phyloP scores from a whole-genome alignment of 192 early-diverging fungal species.

The Backusella mclennaniae region DNA sequence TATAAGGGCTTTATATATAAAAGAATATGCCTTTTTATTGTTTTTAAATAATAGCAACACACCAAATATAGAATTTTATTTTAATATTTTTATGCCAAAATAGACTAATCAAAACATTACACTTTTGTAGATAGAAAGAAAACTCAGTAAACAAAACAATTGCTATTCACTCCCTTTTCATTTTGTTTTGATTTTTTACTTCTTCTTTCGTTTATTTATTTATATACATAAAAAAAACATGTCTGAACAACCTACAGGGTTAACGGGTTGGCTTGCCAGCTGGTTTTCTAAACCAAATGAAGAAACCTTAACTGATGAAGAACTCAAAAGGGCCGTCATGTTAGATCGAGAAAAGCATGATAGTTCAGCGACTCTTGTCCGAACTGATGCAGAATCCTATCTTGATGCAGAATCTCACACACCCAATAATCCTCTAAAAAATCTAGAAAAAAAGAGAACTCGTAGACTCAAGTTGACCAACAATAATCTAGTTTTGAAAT shows the following conservation, averaged over 20 bases:
- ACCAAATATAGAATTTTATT: neutral
- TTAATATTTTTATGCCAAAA: neutral
- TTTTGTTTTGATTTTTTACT: neutral
- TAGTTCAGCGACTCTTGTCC: neutral
- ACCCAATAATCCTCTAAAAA: neutral
- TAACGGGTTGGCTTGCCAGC: neutral
- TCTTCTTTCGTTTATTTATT: neutral
- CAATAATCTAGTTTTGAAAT: conserved; percentile 73
- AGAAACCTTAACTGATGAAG: neutral
- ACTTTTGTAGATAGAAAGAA: neutral
- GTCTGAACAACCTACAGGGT: neutral
- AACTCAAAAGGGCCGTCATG: neutral
- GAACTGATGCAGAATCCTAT: neutral
- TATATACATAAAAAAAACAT: neutral
- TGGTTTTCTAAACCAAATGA: neutral
- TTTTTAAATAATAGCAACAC: neutral
- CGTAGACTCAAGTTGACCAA: conserved; percentile 57
- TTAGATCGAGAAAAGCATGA: neutral
- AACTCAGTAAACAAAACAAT: neutral
- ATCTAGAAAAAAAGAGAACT: neutral
- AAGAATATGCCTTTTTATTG: neutral
- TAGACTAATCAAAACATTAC: neutral
- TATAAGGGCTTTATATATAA: neutral
- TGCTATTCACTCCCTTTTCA: neutral
- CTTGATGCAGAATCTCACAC: neutral